phyloP scores from a whole-genome alignment of 345 rosid species.

The Nasturtium officinale region DNA sequence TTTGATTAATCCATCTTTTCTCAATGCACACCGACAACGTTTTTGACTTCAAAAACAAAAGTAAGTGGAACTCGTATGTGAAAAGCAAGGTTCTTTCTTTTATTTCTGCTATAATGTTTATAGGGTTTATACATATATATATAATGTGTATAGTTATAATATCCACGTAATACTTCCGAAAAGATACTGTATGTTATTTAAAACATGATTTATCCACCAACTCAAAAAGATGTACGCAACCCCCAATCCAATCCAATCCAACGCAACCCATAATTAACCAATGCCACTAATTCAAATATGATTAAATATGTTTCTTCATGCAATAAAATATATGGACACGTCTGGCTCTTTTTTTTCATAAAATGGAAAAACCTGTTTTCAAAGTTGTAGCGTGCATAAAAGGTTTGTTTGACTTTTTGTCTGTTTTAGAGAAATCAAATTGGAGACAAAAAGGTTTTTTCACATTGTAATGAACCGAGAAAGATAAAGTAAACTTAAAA shows the following conservation, averaged over 20 bases:
- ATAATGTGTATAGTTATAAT: not conserved
- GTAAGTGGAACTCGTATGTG: constrained; percentile 43
- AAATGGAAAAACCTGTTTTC: constrained; percentile 17
- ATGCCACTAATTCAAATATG: not conserved
- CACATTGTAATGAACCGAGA: constrained; percentile 30
- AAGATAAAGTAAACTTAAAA: constrained; percentile 41
- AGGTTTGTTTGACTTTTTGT: constrained; percentile 32
- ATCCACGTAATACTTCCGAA: constrained; percentile 1
- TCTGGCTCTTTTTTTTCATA: not conserved
- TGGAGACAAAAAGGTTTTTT: constrained; percentile 33
- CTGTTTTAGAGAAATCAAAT: not conserved
- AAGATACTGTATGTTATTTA: not conserved
- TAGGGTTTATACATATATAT: not conserved
- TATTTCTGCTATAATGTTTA: constrained; percentile 5
- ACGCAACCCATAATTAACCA: not conserved
- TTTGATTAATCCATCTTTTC: constrained; percentile 29
- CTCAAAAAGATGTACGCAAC: not conserved
- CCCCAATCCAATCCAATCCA: no score
- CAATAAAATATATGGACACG: constrained; percentile 34
- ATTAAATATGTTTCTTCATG: constrained; percentile 9
- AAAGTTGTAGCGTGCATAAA: constrained; percentile 43
- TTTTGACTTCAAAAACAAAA: constrained; percentile 37
- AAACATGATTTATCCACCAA: not conserved
- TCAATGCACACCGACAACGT: constrained; percentile 41
- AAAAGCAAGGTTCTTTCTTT: constrained; percentile 41